These are phyloP conservation scores for Chlorella vulgaris DNA, from an alignment of 139 green algal species.

Conservation along the genomic window DNA sequence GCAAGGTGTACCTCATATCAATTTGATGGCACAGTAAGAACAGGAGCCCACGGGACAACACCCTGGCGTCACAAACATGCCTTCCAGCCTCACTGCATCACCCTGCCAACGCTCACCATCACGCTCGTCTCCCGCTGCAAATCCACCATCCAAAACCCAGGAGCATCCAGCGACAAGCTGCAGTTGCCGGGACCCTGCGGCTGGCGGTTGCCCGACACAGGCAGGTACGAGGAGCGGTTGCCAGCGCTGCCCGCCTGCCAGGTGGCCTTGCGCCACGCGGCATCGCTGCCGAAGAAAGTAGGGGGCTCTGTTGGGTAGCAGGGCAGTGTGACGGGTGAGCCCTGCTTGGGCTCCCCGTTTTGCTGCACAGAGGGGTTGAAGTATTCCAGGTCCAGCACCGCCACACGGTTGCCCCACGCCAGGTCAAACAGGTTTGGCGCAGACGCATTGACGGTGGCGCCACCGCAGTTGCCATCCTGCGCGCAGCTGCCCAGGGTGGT, in stretches of 20 bases:
- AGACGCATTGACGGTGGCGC: slow-evolving; percentile 2
- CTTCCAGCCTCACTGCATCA: not conserved
- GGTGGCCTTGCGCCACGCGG: slow-evolving; percentile 1
- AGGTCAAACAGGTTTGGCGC: slow-evolving; percentile 33
- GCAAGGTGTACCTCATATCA: too few relatives aligned
- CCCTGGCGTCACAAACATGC: not conserved
- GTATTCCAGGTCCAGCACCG: slow-evolving; percentile 16
- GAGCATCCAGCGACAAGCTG: not conserved
- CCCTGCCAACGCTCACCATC: not conserved
- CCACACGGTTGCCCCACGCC: slow-evolving; percentile 18
- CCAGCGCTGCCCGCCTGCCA: slow-evolving; percentile 26
- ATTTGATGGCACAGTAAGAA: too few relatives aligned
- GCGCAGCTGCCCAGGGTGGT: slow-evolving; percentile 29
- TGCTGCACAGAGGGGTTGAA: slow-evolving; percentile 25
- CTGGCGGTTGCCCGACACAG: slow-evolving; percentile 17
- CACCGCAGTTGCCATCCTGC: slow-evolving; percentile 24
- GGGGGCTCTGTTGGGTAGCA: slow-evolving; percentile 24
- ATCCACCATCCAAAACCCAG: slow-evolving; percentile 30
- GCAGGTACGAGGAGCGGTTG: not conserved
- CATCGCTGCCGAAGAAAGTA: slow-evolving; percentile 29
- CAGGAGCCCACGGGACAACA: too few relatives aligned
- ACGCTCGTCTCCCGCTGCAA: slow-evolving; percentile 25
- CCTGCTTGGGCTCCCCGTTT: slow-evolving; percentile 11
- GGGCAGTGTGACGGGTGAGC: slow-evolving; percentile 16
- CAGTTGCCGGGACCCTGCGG: not conserved